Evolutionary conservation across 2,329 filamentous ascomycete genomes (phyloP).

Genomic region (Dothistroma septosporum): DNA sequence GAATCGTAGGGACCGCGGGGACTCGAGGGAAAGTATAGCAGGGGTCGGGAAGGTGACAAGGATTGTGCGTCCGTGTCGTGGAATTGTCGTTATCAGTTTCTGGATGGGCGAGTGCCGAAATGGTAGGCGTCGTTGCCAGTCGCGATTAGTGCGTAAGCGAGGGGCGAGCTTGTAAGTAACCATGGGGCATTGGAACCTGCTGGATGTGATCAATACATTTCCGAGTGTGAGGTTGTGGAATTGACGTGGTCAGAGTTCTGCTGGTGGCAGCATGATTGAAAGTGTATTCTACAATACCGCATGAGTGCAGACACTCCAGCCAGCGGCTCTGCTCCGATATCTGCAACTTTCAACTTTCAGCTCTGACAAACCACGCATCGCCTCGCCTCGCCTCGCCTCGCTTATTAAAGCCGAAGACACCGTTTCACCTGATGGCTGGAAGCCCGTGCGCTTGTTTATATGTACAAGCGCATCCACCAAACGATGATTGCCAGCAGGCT

Average conservation of each 20-base stretch:
- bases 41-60: neutral
- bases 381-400: neutral
- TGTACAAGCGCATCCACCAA: neutral
- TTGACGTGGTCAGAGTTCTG: neutral
- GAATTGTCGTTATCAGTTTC: neutral
- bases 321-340: neutral
- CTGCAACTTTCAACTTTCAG: no score
- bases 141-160: neutral
- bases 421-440: neutral
- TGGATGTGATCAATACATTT: neutral
- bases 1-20: neutral
- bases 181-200: no score
- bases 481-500: no score
- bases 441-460: neutral
- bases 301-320: neutral
- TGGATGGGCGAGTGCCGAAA: neutral
- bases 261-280: neutral
- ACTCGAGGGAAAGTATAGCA: neutral
- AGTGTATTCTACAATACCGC: neutral
- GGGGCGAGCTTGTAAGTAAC: no score
- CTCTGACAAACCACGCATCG: neutral
- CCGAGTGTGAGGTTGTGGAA: neutral
- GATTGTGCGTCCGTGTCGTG: neutral
- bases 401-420: neutral
- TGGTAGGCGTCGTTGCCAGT: neutral